Percentiles rank a stretch among this genome's conserved stretches.
Evolutionary conservation across 1,139 yeast species (phyloP).

Genomic region (Pneumocystis oryctolagi): DNA sequence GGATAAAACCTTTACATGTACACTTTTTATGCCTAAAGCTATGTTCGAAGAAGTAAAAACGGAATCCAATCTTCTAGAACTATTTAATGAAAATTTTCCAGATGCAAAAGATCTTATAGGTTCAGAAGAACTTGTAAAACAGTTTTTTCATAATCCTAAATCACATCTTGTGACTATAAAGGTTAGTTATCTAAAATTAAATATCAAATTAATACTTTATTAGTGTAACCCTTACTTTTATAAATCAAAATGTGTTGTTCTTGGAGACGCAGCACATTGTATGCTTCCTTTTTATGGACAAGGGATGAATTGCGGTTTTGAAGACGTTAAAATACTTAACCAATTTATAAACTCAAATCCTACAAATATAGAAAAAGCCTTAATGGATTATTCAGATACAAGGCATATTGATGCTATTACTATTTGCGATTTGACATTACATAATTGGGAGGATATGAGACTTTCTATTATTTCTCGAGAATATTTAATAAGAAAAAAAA

Average conservation of each 20-base stretch:
- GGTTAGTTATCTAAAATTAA: conserved; percentile 1
- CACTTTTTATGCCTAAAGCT: conserved; percentile 76
- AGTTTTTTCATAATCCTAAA: conserved; percentile 49
- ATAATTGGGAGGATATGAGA: conserved; percentile 79
- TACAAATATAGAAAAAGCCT: conserved; percentile 36
- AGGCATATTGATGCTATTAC: conserved; percentile 59
- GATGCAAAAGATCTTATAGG: conserved; percentile 66
- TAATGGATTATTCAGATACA: conserved; percentile 38
- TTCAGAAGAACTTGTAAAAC: conserved; percentile 34
- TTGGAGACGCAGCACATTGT: conserved; percentile 92
- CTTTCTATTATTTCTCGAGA: conserved; percentile 54
- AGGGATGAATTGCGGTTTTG: conserved; percentile 94
- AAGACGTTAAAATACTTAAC: conserved; percentile 62
- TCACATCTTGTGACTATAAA: conserved; percentile 52
- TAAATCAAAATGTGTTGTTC: conserved; percentile 46
- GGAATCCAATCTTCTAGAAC: conserved; percentile 30
- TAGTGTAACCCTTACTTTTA: conserved; percentile 56
- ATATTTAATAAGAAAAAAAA: conserved; percentile 49
- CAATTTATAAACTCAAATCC: conserved; percentile 34
- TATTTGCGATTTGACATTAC: conserved; percentile 63
- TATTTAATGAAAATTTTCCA: conserved; percentile 49
- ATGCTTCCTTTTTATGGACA: conserved; percentile 97
- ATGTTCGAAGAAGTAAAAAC: conserved; percentile 39
- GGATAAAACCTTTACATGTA: conserved; percentile 55
- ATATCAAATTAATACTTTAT: neutral